Base-by-base conservation (phyloP, 1,139 yeast genomes). In the Candida neerlandica region DNA sequence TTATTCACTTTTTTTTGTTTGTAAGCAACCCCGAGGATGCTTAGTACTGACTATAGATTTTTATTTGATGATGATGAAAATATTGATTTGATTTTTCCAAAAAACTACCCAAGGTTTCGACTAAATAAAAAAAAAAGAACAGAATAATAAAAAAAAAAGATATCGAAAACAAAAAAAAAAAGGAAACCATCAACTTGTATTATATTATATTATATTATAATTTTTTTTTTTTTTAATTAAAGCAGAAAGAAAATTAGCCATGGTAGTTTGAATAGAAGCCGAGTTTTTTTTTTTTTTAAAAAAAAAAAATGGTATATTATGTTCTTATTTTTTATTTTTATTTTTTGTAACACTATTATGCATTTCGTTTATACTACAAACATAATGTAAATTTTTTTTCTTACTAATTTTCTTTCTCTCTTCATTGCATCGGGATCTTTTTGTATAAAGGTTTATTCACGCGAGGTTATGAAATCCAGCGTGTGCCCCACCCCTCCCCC, bases 51-150 rank as follows among this genome's bases (percentile, higher is more conserved):
- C 27, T 37, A 37, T 37, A 37, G 40, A 37, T 37, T 37, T 37
- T 37, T 37, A 15, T 19, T 37, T 37, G 40, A 37, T 37, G 40
- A 37, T 37, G 40, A 37, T 37, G 40, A 37, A 21, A 37, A 37
- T 37, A 19, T 19, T 34, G 34, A 30, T 30, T 7, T 30, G 10
- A 11, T 32, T 29, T 30, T 30, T 30, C 9, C n/a, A n/a, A n/a
- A 12, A 32, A n/a, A 32, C 35, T 12, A n/a, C 10, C 33, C 33
- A 4, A 21, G 33, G 15, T 12, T 33, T 33, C 15, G n/a, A 14
- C 11, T 19, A 18, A 14, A 16, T 14, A 33, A 14, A 33, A 33
- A 14, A 14, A 14, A 34, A 18, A 34, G 16, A 34, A 35, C n/a
- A 35, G 16, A 16, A 35, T 10, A 35, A 16, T 10, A 10, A 16